Percentiles rank a stretch among this genome's conserved stretches.
phyloP scores from a whole-genome alignment of 495 filamentous ascomycete genomes.

The Penicillium coffeae region DNA sequence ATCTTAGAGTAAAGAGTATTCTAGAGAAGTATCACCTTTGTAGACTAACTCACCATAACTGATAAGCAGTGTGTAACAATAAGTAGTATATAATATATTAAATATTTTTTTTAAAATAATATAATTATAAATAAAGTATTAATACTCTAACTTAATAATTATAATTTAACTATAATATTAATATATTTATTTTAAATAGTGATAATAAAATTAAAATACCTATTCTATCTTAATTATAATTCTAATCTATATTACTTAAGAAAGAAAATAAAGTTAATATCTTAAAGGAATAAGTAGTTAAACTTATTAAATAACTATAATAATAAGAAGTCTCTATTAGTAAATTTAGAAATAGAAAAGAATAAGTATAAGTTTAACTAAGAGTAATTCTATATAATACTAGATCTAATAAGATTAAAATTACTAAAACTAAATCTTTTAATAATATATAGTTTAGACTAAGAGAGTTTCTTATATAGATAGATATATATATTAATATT shows the following conservation, averaged over 20 bases:
- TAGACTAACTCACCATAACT: background rate
- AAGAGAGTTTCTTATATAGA: background rate
- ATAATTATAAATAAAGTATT: background rate
- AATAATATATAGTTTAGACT: background rate
- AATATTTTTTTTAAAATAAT: background rate
- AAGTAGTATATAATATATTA: background rate
- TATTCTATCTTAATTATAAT: background rate
- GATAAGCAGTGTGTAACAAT: too few species aligned
- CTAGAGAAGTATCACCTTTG: background rate
- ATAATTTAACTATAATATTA: background rate
- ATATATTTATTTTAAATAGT: background rate
- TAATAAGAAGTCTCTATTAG: background rate
- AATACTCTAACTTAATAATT: background rate
- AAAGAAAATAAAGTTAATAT: background rate
- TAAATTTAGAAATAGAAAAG: background rate
- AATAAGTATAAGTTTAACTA: background rate
- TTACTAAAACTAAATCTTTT: background rate
- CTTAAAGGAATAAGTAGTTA: background rate
- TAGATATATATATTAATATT: background rate
- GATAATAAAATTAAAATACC: background rate
- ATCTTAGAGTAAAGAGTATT: background rate
- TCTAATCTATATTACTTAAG: background rate
- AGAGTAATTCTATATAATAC: background rate
- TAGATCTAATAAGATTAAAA: background rate
- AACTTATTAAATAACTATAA: background rate